Evolutionary conservation across 148 eudicot species (phyloP), one percentile per base, ranked within the genome.

Genomic region (Cornus controversa): DNA sequence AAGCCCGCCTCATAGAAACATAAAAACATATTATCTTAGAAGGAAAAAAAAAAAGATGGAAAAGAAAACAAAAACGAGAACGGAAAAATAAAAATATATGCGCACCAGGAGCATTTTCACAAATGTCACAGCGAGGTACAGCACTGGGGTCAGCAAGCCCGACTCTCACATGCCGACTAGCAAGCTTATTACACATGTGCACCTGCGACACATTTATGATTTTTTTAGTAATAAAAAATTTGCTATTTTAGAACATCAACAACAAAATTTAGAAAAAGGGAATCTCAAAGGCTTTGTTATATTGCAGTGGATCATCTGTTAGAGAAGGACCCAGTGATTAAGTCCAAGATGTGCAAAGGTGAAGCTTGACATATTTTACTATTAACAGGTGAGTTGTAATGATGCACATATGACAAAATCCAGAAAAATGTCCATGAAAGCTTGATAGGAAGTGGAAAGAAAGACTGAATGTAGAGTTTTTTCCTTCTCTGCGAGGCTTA

Each of bases 71-170:
- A 31, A 31, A 31, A 31, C 34, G 34, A 31, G 34, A 31, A 28
- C 26, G 62, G 62, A 54, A 54, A 54, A 18, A 13, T 13, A 72
- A 36, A 70, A 22, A 74, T 42, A 69, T 42, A 3, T 23, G 71
- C 84, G 81, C 77, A 93, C 97, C 97, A 76, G 97, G 94, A 62
- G 91, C 93, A 80, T 88, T 91, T 87, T 93, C 97, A 71, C 97
- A 93, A 76, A 93, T 92, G 82, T 93, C 97, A 72, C 97, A 93
- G 31, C 87, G 82, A 15, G 90, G 90, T 45, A 93, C 89, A 73
- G 81, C 90, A 74, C 83, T 87, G 36, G 97, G 97, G 72, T 89
- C 97, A 57, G 91, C 97, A 71, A 93, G 94, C 80, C 92, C 91
- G 66, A 91, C 97, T 50, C 97, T 80, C 36, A 92, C 81, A 77